Conservation (phyloP, 1,284 basidiomycete species). For the Tylopilus sp. region DNA sequence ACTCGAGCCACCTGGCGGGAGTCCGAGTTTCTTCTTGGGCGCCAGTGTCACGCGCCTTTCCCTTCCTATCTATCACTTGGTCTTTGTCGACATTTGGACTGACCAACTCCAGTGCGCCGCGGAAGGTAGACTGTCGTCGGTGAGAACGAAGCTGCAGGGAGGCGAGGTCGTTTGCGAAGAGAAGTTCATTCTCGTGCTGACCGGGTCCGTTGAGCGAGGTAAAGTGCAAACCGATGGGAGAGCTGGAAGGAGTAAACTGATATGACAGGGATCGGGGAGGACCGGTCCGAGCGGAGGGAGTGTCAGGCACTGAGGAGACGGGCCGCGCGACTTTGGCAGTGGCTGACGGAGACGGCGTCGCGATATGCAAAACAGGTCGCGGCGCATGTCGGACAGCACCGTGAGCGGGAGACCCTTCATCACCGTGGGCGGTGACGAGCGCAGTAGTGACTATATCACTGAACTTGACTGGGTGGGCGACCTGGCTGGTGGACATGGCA, state of each 20-base stretch:
- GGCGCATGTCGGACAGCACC: background rate
- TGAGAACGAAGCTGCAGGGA: conserved; percentile 28
- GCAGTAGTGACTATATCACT: conserved; percentile 6
- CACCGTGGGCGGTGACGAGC: conserved; percentile 1
- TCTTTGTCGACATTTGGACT: conserved; percentile 36
- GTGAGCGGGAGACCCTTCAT: background rate
- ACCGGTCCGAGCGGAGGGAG: conserved; percentile 66
- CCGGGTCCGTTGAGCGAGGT: conserved; percentile 6
- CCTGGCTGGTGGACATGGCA: conserved; percentile 14
- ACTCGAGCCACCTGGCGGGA: conserved; percentile 58
- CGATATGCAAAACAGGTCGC: conserved; percentile 12
- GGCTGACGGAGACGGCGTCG: conserved; percentile 9
- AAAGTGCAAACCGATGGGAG: conserved; percentile 38
- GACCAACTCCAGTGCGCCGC: conserved; percentile 58
- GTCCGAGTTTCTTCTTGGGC: conserved; percentile 50
- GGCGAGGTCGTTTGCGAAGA: conserved; percentile 34
- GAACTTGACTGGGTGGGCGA: conserved; percentile 1
- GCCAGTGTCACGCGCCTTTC: conserved; percentile 53
- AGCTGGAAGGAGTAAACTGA: conserved; percentile 52
- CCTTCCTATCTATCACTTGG: conserved; percentile 51
- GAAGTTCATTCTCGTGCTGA: conserved; percentile 27
- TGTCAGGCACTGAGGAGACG: conserved; percentile 37
- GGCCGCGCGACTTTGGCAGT: conserved; percentile 7
- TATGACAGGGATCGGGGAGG: conserved; percentile 73
- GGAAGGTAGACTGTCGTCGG: conserved; percentile 47